Base-by-base conservation (phyloP, 192 early-diverging fungal genomes). In the Gigaspora rosea region DNA sequence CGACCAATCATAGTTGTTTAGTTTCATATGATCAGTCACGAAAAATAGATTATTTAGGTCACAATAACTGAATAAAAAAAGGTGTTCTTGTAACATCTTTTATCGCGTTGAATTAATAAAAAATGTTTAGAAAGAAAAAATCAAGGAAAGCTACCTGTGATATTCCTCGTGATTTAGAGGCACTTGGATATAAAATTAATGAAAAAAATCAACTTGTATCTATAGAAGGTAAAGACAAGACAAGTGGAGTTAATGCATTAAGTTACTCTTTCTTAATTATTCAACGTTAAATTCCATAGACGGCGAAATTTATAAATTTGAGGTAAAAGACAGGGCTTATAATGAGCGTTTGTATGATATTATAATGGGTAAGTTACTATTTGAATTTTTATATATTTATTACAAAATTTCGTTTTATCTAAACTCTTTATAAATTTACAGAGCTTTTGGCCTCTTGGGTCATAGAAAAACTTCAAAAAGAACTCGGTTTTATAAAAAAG, bases 91-190 rank as follows among this genome's bases (percentile, higher is more conserved):
- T 41, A 41, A 41, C 41, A 41, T 41, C 7, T 2, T 41, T 7
- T 41, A 41, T 41, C 41, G 41, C 41, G 7, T 41, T 41, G 41
- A 41, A 41, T 2, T 41, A 0, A 41, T 41, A 64, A 51, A 64
- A 75, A 27, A 75, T 75, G 73, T 75, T 75, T 50, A 73, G 33
- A 61, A 75, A 75, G 47, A 75, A 75, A 32, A 75, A 65, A 32
- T 16, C 27, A 1, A 59, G 33, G 33, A 62, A 65, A 22, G 22
- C 7, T 1, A 18, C 6, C 33, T 8, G 32, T 8, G 22, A 18
- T 1, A 50, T 51, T 64, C 62, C 74, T 13, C n/a, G 51, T 10
- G 16, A 65, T 9, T 11, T 75, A 8, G 33, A 65, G 5, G 74
- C 13, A 36, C 62, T 75, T n/a, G 74, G 74, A 16, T 75, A 75